phyloP scores from a whole-genome alignment of 495 filamentous ascomycete species.

The Podospora comata region DNA sequence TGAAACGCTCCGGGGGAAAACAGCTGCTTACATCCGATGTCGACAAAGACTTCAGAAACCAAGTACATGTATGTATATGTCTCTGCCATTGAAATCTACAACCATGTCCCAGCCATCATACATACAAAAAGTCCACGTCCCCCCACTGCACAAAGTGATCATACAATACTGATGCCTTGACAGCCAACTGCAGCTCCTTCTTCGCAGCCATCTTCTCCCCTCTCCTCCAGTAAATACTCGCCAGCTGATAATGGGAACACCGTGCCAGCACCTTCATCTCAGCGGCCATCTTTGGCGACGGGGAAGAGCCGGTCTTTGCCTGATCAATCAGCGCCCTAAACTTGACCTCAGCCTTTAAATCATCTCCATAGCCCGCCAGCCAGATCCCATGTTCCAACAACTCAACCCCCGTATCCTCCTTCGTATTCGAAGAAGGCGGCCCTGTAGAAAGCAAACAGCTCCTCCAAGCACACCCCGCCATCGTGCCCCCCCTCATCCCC shows the following conservation, averaged over 20 bases:
- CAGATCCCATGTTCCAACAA: background rate
- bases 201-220: background rate
- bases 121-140: slow-evolving; percentile 1
- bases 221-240: background rate
- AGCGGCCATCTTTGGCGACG: background rate
- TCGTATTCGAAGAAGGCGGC: background rate
- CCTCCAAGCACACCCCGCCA: background rate
- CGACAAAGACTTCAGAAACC: background rate
- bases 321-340: background rate
- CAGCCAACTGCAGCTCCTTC: background rate
- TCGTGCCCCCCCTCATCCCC: background rate
- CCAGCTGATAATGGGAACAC: slow-evolving; percentile 1
- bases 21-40: background rate
- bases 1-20: background rate
- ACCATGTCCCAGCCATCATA: background rate
- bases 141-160: background rate
- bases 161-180: background rate
- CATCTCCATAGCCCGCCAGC: background rate
- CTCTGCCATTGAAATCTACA: background rate
- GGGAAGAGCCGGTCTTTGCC: background rate
- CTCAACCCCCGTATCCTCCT: background rate
- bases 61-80: background rate
- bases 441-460: background rate
- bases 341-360: background rate
- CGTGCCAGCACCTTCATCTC: background rate